A percentile compares a stretch with the other conserved stretches of the same genome.
Evolutionary conservation across 2,329 filamentous ascomycete species (phyloP).

Genomic region (Plectosphaerella cucumerina): DNA sequence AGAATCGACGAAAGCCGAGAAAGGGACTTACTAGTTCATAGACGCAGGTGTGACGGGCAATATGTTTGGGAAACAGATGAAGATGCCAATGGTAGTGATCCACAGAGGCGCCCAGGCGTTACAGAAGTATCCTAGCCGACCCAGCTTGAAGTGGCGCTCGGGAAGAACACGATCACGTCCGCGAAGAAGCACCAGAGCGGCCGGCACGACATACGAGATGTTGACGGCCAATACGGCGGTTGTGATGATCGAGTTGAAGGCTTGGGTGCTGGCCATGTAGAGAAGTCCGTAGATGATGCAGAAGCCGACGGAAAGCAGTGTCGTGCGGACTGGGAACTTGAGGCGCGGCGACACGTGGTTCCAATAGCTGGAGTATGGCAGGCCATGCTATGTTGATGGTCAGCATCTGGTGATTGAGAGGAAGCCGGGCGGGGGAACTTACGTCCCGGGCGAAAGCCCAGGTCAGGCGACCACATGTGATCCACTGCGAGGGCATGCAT

Average conservation of each 20-base stretch:
- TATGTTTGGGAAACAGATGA: slow-evolving; percentile 18
- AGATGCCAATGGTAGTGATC: slow-evolving; percentile 12
- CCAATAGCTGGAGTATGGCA: slow-evolving; percentile 19
- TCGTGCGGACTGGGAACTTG: slow-evolving; percentile 23
- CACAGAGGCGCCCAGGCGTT: slow-evolving; percentile 16
- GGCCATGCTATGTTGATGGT: slow-evolving; percentile 9
- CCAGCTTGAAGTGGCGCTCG: slow-evolving; percentile 14
- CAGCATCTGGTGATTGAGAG: background rate
- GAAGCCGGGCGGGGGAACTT: slow-evolving; percentile 8
- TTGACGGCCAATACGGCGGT: slow-evolving; percentile 22
- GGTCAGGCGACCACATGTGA: slow-evolving; percentile 23
- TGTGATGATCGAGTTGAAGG: slow-evolving; percentile 28
- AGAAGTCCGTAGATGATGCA: slow-evolving; percentile 23
- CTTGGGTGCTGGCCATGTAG: slow-evolving; percentile 22
- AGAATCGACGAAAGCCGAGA: background rate
- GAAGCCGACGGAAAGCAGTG: slow-evolving; percentile 18
- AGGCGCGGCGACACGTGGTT: slow-evolving; percentile 13
- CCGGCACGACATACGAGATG: slow-evolving; percentile 22
- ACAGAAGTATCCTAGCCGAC: slow-evolving; percentile 13
- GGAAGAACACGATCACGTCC: slow-evolving; percentile 16
- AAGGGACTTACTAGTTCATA: slow-evolving; percentile 3
- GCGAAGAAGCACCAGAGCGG: slow-evolving; percentile 16
- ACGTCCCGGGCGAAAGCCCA: slow-evolving; percentile 28
- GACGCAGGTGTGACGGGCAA: slow-evolving; percentile 11
- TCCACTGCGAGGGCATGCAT: slow-evolving; percentile 21